Base-by-base conservation (phyloP, 352 stramenopile species). In the Phytophthora aleatoria region DNA sequence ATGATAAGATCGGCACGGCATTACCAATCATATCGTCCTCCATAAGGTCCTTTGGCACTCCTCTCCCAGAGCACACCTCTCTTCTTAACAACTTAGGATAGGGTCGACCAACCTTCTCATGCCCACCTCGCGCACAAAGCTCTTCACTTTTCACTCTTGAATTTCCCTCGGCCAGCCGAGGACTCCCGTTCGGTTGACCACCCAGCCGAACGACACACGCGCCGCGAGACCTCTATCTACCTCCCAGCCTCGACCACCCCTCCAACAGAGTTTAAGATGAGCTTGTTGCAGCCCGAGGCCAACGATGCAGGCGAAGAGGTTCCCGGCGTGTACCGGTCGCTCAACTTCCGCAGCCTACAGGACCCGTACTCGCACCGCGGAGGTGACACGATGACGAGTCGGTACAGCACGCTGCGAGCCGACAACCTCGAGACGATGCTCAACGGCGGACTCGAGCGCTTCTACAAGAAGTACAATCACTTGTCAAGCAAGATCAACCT, bases 381-480 rank as follows among this genome's bases (percentile, higher is more conserved):
- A 41, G 35, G 35, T 41, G 35, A 73, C 26, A 73, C 60, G 5
- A 73, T 67, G 66, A 50, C 60, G 9, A 73, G 66, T 73, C 66
- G 56, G 12, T 73, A 70, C 53, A 73, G 66, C 26, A 73, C 84
- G 31, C 67, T 92, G 48, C 74, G 83, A 10, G 78, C 84, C 30
- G 80, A 87, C 35, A 74, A 91, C 57, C 57, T 93, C 28, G 85
- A 91, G 52, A 80, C 69, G 24, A 91, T 73, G 67, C 71, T 93
- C 1, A 76, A 77, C 42, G 85, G 85, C 16, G 85, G 85, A 0
- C 68, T 94, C 4, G 85, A 94, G 36, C 69, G 66, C 9, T 93
- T 93, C 64, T 93, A 93, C 75, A 87, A 90, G 58, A 93, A 94
- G 63, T 93, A 91, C 74, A 69, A 90, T 57, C 76, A 90, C 53